A percentile compares a stretch with the other conserved stretches of the same genome.
These are phyloP conservation scores for Fusarium caatingaense DNA, from an alignment of 2,329 filamentous ascomycete genomes.

Conservation along the genomic window DNA sequence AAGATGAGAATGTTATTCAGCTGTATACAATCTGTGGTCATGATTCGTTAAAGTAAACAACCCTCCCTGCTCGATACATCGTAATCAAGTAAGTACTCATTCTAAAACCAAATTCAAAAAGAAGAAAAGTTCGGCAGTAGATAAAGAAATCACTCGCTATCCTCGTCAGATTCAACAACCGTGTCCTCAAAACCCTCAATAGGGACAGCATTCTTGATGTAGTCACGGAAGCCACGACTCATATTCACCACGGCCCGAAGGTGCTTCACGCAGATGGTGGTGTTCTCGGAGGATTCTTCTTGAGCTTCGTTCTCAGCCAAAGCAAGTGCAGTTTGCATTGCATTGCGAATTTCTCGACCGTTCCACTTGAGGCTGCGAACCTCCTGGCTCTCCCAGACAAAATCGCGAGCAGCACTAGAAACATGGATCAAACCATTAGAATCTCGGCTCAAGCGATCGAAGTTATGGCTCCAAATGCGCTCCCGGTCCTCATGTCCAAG, in stretches of 20 bases:
- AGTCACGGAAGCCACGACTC: constrained; percentile 51
- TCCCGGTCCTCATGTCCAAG: constrained; percentile 57
- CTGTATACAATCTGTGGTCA: background rate
- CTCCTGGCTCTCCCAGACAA: constrained; percentile 52
- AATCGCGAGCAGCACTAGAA: constrained; percentile 54
- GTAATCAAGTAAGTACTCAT: background rate
- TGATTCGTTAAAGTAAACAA: background rate
- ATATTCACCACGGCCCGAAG: constrained; percentile 52
- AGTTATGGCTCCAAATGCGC: constrained; percentile 59
- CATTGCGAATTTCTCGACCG: constrained; percentile 57
- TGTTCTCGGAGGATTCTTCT: constrained; percentile 49
- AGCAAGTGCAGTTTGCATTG: constrained; percentile 59
- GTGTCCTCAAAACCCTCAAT: constrained; percentile 40
- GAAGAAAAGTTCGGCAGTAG: background rate
- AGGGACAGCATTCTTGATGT: constrained; percentile 42
- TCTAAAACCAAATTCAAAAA: background rate
- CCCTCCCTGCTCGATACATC: no score
- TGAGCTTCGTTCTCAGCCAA: constrained; percentile 57
- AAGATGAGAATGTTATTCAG: background rate
- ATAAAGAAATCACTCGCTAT: constrained; percentile 2
- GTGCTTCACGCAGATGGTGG: constrained; percentile 50
- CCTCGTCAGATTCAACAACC: constrained; percentile 31
- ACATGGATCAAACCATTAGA: constrained; percentile 53
- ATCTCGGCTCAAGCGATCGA: constrained; percentile 59
- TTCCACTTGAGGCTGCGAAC: constrained; percentile 56